These are phyloP conservation scores for Nephelium lappaceum DNA, from an alignment of 345 rosid genomes.

Conservation along the genomic window DNA sequence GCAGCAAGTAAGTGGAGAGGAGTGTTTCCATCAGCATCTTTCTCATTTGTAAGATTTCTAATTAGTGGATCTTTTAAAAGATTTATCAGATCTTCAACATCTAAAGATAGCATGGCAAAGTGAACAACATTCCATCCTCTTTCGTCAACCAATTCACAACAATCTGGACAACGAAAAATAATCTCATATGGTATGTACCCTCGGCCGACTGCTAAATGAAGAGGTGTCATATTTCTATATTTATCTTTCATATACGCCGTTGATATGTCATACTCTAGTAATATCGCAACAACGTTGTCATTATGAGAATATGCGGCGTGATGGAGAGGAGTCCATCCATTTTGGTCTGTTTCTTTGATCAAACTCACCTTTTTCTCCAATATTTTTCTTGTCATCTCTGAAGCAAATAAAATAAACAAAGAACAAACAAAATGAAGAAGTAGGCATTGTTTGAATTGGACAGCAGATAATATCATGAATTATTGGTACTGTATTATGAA, in stretches of 20 bases:
- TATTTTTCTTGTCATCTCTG: not conserved
- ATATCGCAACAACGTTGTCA: fast-evolving
- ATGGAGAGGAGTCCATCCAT: not conserved
- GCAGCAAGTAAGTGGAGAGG: not conserved
- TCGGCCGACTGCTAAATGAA: not conserved
- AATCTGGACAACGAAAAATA: not conserved
- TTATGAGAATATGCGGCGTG: not conserved
- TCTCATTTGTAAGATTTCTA: not conserved
- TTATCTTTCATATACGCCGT: not conserved
- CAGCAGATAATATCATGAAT: too few species aligned
- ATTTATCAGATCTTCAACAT: too few species aligned
- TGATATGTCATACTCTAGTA: not conserved
- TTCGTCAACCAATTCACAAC: not conserved
- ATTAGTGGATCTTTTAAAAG: not conserved
- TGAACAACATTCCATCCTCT: not conserved
- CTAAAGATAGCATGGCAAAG: not conserved
- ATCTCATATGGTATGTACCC: not conserved
- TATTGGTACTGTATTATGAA: too few species aligned
- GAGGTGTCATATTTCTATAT: not conserved
- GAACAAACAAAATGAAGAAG: too few species aligned
- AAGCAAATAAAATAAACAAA: too few species aligned
- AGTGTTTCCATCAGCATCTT: not conserved
- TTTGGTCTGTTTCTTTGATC: not conserved
- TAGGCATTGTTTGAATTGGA: too few species aligned
- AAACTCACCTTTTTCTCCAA: not conserved